Evolutionary conservation across 805 yeast species (phyloP), one percentile per base, ranked within the genome.

Genomic region (Cyberlindnera japonica): DNA sequence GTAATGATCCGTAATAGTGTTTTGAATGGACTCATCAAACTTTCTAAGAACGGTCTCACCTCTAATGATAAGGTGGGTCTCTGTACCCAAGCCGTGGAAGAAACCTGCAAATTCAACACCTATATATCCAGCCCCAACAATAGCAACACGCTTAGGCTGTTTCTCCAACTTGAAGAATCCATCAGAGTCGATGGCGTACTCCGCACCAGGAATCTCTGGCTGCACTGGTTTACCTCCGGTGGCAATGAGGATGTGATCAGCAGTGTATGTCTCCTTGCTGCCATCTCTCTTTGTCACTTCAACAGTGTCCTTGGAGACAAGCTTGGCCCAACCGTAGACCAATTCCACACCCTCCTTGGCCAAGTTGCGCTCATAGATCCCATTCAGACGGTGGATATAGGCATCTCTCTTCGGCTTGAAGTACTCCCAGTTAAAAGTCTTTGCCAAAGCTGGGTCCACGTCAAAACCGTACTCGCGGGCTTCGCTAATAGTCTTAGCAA

Each of bases 121-220:
- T 61, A 93, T 93, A 68, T 93, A 93, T 32, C 99, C 99, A 27
- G 96, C 96, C 54, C 99, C 99, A 11, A 93, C 96, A 46, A 93
- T 74, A 2, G 95, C 98, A 21, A 91, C 98, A 35, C 81, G 74
- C 64, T 88, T 82, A 37, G 99, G 99, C 66, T 90, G 97, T 35
- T 67, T 58, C 45, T 75, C 81, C 50, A 93, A 70, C 48, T 75
- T 77, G 59, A 93, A 93, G 62, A 93, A 93, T 0, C 96, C 96
- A 62, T 93, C 95, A 16, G 96, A 87, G 38, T 83, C 79, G 45
- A 79, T 81, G 44, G 96, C 97, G 44, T 73, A 70, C 57, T 89
- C 93, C 36, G 81, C 77, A 37, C 98, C 98, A 40, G 81, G 82
- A 35, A 89, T 78, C 19, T 68, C 61, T 24, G 97, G 95, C 25